Conservation (phyloP, 2,329 filamentous ascomycete genomes). For the Aspergillaceae sp. region DNA sequence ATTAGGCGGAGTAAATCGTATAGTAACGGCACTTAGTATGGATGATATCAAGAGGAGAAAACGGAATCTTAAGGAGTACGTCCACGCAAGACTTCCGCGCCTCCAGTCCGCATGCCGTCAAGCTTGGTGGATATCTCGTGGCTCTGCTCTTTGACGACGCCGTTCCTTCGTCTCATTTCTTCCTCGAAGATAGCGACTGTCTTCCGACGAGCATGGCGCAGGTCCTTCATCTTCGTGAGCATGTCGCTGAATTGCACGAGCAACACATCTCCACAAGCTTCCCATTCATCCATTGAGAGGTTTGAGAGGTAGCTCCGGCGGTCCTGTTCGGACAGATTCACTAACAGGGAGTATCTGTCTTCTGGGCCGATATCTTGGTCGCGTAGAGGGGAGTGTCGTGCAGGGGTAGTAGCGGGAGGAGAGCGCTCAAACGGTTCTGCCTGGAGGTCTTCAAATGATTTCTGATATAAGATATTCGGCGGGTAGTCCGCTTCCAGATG, state of each 20-base stretch:
- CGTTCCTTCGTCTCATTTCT: constrained; percentile 47
- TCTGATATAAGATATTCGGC: constrained; percentile 34
- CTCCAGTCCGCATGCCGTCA: constrained; percentile 46
- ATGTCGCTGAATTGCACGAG: constrained; percentile 47
- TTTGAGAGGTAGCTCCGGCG: constrained; percentile 45
- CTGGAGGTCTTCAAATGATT: constrained; percentile 42
- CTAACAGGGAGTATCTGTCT: constrained; percentile 31
- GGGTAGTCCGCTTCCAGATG: constrained; percentile 42
- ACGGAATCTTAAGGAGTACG: constrained; percentile 13
- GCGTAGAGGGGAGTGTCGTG: constrained; percentile 12
- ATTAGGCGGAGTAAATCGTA: too few species aligned
- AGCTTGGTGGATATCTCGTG: constrained; percentile 43
- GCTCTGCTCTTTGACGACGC: constrained; percentile 42
- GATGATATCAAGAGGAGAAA: too few species aligned
- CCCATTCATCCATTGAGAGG: constrained; percentile 49
- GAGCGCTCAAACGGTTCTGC: constrained; percentile 43
- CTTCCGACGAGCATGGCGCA: constrained; percentile 46
- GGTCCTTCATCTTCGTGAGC: constrained; percentile 43
- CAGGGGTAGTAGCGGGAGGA: constrained; percentile 21
- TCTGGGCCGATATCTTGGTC: constrained; percentile 15
- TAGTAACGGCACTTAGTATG: too few species aligned
- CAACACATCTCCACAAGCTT: constrained; percentile 54
- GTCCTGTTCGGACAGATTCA: constrained; percentile 27
- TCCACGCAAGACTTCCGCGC: constrained; percentile 44
- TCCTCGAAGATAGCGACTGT: constrained; percentile 47